Evolutionary conservation across 1,284 basidiomycete genomes (phyloP).

Genomic region (Neotropicomus parvogracilis): DNA sequence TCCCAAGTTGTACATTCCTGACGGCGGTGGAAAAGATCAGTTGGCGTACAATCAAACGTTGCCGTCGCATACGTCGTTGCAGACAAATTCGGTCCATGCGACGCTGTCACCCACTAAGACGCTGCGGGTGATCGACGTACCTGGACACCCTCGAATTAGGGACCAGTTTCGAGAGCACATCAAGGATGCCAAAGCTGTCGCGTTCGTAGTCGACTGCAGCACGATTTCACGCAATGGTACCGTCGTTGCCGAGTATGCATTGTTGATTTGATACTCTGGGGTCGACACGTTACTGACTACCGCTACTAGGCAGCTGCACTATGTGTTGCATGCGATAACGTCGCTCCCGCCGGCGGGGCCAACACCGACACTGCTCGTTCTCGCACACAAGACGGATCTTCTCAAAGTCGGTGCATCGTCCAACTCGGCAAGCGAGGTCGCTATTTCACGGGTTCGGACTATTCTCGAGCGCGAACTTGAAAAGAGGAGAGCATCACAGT

Average conservation of each 20-base stretch:
- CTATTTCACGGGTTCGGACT: conserved; percentile 63
- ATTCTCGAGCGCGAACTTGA: conserved; percentile 79
- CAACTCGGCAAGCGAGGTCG: conserved; percentile 47
- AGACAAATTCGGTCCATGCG: conserved; percentile 56
- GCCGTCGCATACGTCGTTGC: conserved; percentile 70
- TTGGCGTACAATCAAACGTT: conserved; percentile 60
- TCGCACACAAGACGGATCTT: conserved; percentile 74
- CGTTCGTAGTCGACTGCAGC: conserved; percentile 74
- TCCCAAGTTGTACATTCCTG: conserved; percentile 26
- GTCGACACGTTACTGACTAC: conserved; percentile 3
- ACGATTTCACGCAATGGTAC: conserved; percentile 70
- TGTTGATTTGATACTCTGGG: background rate
- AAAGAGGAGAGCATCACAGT: conserved; percentile 61
- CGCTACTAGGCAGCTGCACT: conserved; percentile 62
- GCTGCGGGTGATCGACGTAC: conserved; percentile 63
- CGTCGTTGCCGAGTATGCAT: conserved; percentile 67
- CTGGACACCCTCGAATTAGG: conserved; percentile 73
- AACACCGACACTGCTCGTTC: conserved; percentile 56
- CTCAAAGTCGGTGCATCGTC: conserved; percentile 50
- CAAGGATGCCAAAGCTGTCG: conserved; percentile 55
- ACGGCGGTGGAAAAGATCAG: conserved; percentile 38
- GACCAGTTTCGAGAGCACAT: conserved; percentile 67
- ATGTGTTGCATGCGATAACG: conserved; percentile 62
- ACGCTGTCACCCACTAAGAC: conserved; percentile 39
- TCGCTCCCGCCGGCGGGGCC: conserved; percentile 66